phyloP scores from a whole-genome alignment of 2,329 filamentous ascomycete genomes.

The Cladosporium sp. region DNA sequence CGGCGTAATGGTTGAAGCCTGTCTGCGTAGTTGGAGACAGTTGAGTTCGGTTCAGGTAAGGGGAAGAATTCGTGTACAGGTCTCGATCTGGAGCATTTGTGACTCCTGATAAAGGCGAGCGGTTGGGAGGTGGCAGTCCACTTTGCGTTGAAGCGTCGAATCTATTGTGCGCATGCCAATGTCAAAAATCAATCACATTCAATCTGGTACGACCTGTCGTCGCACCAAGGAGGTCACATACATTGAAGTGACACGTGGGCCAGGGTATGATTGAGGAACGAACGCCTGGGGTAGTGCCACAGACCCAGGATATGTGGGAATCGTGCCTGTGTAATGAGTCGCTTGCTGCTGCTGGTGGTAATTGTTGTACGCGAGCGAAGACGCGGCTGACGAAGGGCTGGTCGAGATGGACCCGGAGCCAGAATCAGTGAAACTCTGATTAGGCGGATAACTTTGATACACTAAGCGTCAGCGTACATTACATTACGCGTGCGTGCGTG shows the following conservation, averaged over 20 bases:
- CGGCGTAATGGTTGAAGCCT: conserved; percentile 28
- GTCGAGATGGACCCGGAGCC: conserved; percentile 52
- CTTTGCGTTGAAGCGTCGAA: conserved; percentile 24
- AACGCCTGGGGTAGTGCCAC: conserved; percentile 35
- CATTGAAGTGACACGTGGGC: conserved; percentile 40
- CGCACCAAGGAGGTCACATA: conserved; percentile 36
- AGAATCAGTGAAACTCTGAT: conserved; percentile 52
- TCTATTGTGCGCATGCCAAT: conserved; percentile 27
- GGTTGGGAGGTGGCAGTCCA: conserved; percentile 26
- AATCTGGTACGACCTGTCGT: conserved; percentile 13
- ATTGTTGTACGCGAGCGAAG: conserved; percentile 41
- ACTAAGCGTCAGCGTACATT: conserved; percentile 8
- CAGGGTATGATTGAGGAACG: conserved; percentile 36
- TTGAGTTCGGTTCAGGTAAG: conserved; percentile 25
- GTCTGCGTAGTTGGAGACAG: conserved; percentile 25
- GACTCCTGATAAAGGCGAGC: conserved; percentile 26
- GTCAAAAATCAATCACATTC: conserved; percentile 14
- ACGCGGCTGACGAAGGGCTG: conserved; percentile 49
- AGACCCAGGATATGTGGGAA: conserved; percentile 30
- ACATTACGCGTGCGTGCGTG: conserved; percentile 5
- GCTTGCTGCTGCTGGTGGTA: conserved; percentile 27
- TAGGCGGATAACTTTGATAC: conserved; percentile 46
- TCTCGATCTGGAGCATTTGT: conserved; percentile 27
- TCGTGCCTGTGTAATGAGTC: conserved; percentile 33
- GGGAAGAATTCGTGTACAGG: conserved; percentile 21